These are phyloP conservation scores for Pyracantha coccinea DNA, from an alignment of 331 rosid genomes.

Conservation along the genomic window DNA sequence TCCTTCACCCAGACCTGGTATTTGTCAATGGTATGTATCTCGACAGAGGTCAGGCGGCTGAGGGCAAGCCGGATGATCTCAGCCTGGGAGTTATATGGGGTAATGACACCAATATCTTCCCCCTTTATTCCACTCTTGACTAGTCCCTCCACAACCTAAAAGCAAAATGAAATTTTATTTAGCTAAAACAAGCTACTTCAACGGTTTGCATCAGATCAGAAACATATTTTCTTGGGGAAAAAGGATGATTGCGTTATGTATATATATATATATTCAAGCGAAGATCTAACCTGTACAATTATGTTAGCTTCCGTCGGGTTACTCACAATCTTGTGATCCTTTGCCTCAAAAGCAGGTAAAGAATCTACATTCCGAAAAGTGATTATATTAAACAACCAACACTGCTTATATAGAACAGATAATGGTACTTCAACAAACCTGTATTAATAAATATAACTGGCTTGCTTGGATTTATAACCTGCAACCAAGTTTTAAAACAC, in stretches of 20 bases:
- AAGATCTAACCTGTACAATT: slow-evolving; percentile 51
- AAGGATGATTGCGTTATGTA: not conserved
- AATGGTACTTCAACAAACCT: slow-evolving; percentile 33
- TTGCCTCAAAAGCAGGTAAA: slow-evolving; percentile 77
- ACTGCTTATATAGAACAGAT: not conserved
- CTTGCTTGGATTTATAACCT: slow-evolving; percentile 69
- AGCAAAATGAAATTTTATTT: slow-evolving; percentile 4
- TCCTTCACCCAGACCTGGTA: slow-evolving; percentile 54
- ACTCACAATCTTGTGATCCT: slow-evolving; percentile 57
- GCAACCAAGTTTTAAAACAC: slow-evolving; percentile 20
- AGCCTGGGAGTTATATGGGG: slow-evolving; percentile 97
- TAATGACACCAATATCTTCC: slow-evolving; percentile 76
- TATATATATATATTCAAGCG: not conserved
- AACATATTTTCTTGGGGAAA: not conserved
- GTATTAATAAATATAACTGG: slow-evolving; percentile 87
- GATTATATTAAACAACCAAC: not conserved
- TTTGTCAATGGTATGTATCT: slow-evolving; percentile 94
- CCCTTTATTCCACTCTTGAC: slow-evolving; percentile 59
- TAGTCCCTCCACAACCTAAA: slow-evolving; percentile 59
- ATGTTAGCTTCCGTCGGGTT: slow-evolving; percentile 83
- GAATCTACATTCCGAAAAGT: slow-evolving; percentile 37
- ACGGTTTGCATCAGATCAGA: not conserved
- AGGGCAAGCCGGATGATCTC: slow-evolving; percentile 51
- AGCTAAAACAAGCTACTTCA: not conserved
- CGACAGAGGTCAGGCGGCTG: slow-evolving; percentile 47